phyloP scores from a whole-genome alignment of 345 rosid genomes.

The Bruguiera parviflora region DNA sequence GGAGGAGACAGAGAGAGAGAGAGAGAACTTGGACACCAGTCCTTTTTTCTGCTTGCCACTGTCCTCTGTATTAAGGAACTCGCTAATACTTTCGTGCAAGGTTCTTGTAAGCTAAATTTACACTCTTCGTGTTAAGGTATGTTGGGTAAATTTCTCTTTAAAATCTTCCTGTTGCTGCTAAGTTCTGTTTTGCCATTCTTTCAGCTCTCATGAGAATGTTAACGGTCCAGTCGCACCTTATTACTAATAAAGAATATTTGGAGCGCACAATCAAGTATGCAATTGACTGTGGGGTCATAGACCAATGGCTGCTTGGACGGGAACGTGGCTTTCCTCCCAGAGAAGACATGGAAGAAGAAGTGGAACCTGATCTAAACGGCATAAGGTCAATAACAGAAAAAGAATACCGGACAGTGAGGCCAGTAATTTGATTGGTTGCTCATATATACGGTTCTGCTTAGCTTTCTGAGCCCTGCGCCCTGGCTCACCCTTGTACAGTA shows the following conservation, averaged over 20 bases:
- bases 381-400: slow-evolving; percentile 57
- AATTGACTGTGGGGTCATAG: slow-evolving; percentile 74
- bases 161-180: slow-evolving; percentile 7
- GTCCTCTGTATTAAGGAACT: too few species aligned
- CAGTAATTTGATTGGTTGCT: slow-evolving; percentile 24
- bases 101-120: not conserved
- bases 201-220: slow-evolving; percentile 86
- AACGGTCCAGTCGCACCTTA: slow-evolving; percentile 61
- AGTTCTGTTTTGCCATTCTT: slow-evolving; percentile 14
- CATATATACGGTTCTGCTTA: not conserved
- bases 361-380: slow-evolving; percentile 50
- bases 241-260: slow-evolving; percentile 63
- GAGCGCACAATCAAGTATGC: slow-evolving; percentile 62
- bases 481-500: slow-evolving; percentile 22
- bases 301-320: slow-evolving; percentile 70
- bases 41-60: not conserved
- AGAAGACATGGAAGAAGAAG: slow-evolving; percentile 56
- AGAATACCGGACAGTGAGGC: slow-evolving; percentile 51
- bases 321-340: slow-evolving; percentile 67
- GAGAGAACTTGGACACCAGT: not conserved
- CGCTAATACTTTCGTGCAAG: too few species aligned
- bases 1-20: not conserved
- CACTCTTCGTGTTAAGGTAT: not conserved
- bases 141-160: not conserved
- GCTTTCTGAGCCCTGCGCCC: not conserved